phyloP scores from a whole-genome alignment of 805 yeast species.

The Tetrapisispora taiwanensis region DNA sequence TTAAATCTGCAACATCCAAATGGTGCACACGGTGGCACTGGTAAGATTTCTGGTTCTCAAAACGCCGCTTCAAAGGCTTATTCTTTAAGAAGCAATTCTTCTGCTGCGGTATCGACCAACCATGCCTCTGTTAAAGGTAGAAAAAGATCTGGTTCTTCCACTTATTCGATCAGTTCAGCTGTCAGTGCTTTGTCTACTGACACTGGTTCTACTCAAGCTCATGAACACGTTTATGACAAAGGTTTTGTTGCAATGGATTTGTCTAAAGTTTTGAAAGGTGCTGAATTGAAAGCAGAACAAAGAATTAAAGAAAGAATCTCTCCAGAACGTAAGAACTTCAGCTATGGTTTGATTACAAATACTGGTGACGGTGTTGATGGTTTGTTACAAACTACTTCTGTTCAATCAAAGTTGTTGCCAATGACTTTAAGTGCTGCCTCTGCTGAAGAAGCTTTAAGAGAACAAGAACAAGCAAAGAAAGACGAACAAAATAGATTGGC shows the following conservation, averaged over 20 bases:
- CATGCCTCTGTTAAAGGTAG: background rate
- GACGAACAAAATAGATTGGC: constrained; percentile 25
- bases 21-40: background rate
- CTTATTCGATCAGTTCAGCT: constrained; percentile 15
- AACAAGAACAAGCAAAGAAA: background rate
- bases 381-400: background rate
- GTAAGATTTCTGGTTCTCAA: background rate
- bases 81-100: constrained; percentile 4
- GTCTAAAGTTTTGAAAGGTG: constrained; percentile 23
- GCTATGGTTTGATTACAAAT: constrained; percentile 15
- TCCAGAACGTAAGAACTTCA: constrained; percentile 13
- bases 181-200: constrained; percentile 2
- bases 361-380: constrained; percentile 8
- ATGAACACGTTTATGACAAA: constrained; percentile 4
- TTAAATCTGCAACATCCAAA: constrained; percentile 4
- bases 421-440: background rate
- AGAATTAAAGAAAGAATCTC: constrained; percentile 17
- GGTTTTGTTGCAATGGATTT: constrained; percentile 14
- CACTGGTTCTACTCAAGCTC: background rate
- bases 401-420: background rate
- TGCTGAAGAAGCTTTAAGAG: background rate
- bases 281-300: constrained; percentile 22
- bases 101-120: background rate
- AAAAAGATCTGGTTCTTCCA: background rate
- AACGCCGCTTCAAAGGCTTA: constrained; percentile 27